Evolutionary conservation across 139 green algal genomes (phyloP).

Genomic region (Trebouxia sp.): DNA sequence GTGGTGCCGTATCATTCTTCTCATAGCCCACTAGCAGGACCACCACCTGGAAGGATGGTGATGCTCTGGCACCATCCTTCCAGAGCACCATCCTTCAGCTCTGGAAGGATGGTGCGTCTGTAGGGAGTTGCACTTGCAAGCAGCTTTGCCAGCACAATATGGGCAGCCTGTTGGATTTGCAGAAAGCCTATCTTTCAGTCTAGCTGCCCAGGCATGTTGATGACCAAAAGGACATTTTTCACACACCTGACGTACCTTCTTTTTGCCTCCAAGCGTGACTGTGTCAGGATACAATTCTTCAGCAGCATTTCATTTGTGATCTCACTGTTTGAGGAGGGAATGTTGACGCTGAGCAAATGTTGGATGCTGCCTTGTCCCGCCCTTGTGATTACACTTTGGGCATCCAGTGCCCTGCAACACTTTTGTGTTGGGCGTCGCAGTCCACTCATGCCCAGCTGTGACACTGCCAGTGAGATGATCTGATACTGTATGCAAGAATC

Average conservation of each 20-base stretch:
- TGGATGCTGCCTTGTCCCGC: not conserved
- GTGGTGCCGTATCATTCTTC: too few relatives aligned
- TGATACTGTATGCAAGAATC: not conserved
- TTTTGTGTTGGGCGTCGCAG: not conserved
- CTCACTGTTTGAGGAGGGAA: not conserved
- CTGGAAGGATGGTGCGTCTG: too few relatives aligned
- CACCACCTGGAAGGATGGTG: too few relatives aligned
- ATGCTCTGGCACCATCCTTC: too few relatives aligned
- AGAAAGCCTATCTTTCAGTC: too few relatives aligned
- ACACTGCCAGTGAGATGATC: not conserved
- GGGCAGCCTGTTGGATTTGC: too few relatives aligned
- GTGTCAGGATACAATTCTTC: not conserved
- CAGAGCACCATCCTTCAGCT: too few relatives aligned
- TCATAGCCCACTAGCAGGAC: too few relatives aligned
- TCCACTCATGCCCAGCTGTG: not conserved
- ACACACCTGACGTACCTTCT: not conserved
- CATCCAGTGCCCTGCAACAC: not conserved
- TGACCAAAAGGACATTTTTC: not conserved
- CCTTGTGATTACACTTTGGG: not conserved
- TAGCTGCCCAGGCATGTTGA: too few relatives aligned
- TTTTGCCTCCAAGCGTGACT: not conserved
- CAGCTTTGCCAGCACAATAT: too few relatives aligned
- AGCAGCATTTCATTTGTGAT: not conserved
- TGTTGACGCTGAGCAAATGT: not conserved
- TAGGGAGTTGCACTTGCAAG: too few relatives aligned